Evolutionary conservation across 1,139 yeast genomes (phyloP).

Genomic region (Sugiyamaella sp.): DNA sequence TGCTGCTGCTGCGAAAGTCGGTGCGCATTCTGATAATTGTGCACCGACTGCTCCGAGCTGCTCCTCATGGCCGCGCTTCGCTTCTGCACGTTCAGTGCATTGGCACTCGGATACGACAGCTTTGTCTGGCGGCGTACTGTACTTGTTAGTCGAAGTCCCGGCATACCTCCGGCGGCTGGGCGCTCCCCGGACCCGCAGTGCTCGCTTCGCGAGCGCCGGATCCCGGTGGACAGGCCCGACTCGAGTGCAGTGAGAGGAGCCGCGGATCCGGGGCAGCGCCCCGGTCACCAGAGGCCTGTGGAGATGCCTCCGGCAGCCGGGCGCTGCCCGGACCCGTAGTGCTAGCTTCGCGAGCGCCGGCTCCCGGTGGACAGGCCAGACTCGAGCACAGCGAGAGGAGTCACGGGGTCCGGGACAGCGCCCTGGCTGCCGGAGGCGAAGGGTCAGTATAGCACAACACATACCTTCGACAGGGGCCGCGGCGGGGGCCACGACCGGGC

Average conservation of each 20-base stretch:
- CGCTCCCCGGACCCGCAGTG: slow-evolving; percentile 7
- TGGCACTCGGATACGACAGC: slow-evolving; percentile 4
- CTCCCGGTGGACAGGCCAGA: neutral
- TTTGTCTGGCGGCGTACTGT: neutral
- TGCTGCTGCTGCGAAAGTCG: slow-evolving; percentile 7
- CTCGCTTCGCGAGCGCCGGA: slow-evolving; percentile 5
- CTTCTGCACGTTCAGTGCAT: slow-evolving; percentile 3
- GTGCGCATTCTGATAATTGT: neutral
- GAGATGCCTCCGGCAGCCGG: slow-evolving; percentile 6
- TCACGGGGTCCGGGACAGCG: slow-evolving; percentile 11
- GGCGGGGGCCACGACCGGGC: slow-evolving; percentile 1
- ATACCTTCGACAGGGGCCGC: slow-evolving; percentile 12
- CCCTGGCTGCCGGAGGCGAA: slow-evolving; percentile 15
- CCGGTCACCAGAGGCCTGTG: slow-evolving; percentile 14
- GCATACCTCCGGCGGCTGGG: slow-evolving; percentile 4
- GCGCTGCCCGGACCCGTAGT: slow-evolving; percentile 6
- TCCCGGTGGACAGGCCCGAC: neutral
- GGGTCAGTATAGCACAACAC: neutral
- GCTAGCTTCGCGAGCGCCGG: slow-evolving; percentile 2
- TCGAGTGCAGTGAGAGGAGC: slow-evolving; percentile 11
- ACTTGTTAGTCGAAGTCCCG: neutral
- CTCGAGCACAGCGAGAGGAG: slow-evolving; percentile 12
- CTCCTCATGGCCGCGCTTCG: slow-evolving; percentile 4
- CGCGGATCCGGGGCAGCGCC: slow-evolving; percentile 12
- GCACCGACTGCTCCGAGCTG: neutral